Evolutionary conservation across 2,329 filamentous ascomycete genomes (phyloP).

Genomic region (Bertia moriformis): DNA sequence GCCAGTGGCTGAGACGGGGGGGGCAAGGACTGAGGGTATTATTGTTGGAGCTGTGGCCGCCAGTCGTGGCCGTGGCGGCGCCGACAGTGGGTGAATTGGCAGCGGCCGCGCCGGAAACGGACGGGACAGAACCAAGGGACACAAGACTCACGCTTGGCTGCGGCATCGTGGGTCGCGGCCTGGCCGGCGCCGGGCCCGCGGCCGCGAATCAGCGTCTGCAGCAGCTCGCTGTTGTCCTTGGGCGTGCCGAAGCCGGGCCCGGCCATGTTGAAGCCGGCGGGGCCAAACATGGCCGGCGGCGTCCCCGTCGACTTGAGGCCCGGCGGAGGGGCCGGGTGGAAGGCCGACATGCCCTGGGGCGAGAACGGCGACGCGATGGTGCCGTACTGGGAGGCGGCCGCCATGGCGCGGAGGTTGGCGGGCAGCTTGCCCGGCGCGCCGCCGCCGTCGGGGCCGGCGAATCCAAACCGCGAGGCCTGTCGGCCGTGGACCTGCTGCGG

Average conservation of each 20-base stretch:
- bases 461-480: constrained; percentile 76
- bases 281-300: constrained; percentile 86
- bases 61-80: too few relatives aligned
- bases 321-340: constrained; percentile 85
- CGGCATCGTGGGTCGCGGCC: constrained; percentile 65
- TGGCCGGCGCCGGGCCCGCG: constrained; percentile 54
- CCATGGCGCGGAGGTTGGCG: constrained; percentile 69
- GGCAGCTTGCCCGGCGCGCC: constrained; percentile 58
- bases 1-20: too few relatives aligned
- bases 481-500: constrained; percentile 56
- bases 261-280: constrained; percentile 73
- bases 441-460: constrained; percentile 60
- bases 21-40: too few relatives aligned
- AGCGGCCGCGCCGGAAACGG: too few relatives aligned
- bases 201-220: constrained; percentile 69
- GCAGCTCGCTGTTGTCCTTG: constrained; percentile 63
- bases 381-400: constrained; percentile 69
- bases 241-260: constrained; percentile 54
- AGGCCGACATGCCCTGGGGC: constrained; percentile 50
- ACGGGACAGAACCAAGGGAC: too few relatives aligned
- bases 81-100: too few relatives aligned
- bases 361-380: constrained; percentile 64
- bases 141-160: constrained; percentile 99
- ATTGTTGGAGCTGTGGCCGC: too few relatives aligned
- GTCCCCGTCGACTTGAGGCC: constrained; percentile 91